Evolutionary conservation across 2,329 filamentous ascomycete genomes (phyloP).

Genomic region (Hypoxylon sp.): DNA sequence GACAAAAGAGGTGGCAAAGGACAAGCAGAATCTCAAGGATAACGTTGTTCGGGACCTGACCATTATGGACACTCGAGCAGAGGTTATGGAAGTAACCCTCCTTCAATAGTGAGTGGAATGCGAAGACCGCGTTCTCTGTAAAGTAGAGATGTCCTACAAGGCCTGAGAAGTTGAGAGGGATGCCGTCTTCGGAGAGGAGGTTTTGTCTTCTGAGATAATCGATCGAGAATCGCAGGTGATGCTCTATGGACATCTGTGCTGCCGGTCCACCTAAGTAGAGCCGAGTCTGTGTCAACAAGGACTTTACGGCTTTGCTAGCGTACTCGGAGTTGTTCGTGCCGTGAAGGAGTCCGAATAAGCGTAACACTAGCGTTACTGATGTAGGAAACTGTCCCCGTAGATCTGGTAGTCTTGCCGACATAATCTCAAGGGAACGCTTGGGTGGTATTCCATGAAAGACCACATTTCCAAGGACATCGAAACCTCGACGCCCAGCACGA

Average conservation of each 20-base stretch:
- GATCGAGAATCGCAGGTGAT: conserved; percentile 82
- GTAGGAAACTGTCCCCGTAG: conserved; percentile 81
- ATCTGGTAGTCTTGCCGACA: conserved; percentile 77
- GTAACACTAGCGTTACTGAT: conserved; percentile 75
- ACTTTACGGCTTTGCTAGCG: conserved; percentile 68
- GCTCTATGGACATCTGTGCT: conserved; percentile 73
- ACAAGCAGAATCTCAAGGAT: conserved; percentile 72
- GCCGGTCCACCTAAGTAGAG: conserved; percentile 75
- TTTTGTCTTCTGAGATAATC: conserved; percentile 77
- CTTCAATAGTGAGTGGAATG: conserved; percentile 77
- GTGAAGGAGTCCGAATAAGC: conserved; percentile 72
- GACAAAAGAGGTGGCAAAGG: conserved; percentile 75
- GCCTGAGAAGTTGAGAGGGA: conserved; percentile 76
- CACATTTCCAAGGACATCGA: conserved; percentile 82
- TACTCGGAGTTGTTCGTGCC: conserved; percentile 71
- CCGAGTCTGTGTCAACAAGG: conserved; percentile 73
- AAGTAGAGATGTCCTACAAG: conserved; percentile 78
- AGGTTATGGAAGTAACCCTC: conserved; percentile 73
- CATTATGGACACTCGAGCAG: conserved; percentile 60
- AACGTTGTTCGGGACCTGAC: conserved; percentile 51
- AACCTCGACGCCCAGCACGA: conserved; percentile 80
- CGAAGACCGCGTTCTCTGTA: conserved; percentile 77
- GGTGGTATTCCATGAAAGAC: conserved; percentile 74
- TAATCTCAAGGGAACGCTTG: conserved; percentile 70
- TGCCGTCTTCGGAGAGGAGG: conserved; percentile 67